Evolutionary conservation across 176 grass and related monocot species (phyloP), one percentile per base, ranked within the genome.

Genomic region (Echinochloa phyllopogon): DNA sequence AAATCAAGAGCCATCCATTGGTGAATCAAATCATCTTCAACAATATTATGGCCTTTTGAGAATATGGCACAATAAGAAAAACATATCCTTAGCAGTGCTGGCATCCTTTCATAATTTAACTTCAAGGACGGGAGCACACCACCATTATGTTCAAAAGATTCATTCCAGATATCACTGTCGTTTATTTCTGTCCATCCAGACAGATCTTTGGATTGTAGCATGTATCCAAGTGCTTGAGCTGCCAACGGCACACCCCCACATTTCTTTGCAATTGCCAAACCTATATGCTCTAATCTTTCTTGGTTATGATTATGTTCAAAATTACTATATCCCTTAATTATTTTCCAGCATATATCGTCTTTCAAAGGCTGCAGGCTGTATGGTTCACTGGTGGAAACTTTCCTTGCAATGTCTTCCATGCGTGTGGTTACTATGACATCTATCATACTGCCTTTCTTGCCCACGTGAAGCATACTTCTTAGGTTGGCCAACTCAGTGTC

Each of bases 41-140:
- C 2, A 2, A 76, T 76, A 42, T 60, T 24, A 25, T 76, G 53
- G 21, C 53, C 74, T 17, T 76, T 76, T 15, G 74, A 38, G 37
- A 59, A 76, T 42, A 76, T 59, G 20, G 52, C 74, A 24, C 74
- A 76, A 76, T 57, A 76, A 12, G 74, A 76, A 59, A 76, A 76
- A 20, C 52, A 58, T 16, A 58, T 9, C 20, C 37, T 58, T 11
- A 58, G 38, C 0, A 9, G 37, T 58, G 52, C 20, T 15, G 3
- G 0, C 52, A 76, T 58, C 10, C 52, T 13, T 58, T 76, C 74
- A 4, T 58, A 76, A 76, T 20, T 76, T 42, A 58, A 42, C 6
- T 15, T 76, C 74, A 76, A 76, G 18, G 74, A 76, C 1, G 52
- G 52, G n/a, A 58, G 74, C 10, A 58, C 52, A 58, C 39, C 37